Base-by-base conservation (phyloP, 768 basidiomycete genomes). In the Gymnopilus dilepis region DNA sequence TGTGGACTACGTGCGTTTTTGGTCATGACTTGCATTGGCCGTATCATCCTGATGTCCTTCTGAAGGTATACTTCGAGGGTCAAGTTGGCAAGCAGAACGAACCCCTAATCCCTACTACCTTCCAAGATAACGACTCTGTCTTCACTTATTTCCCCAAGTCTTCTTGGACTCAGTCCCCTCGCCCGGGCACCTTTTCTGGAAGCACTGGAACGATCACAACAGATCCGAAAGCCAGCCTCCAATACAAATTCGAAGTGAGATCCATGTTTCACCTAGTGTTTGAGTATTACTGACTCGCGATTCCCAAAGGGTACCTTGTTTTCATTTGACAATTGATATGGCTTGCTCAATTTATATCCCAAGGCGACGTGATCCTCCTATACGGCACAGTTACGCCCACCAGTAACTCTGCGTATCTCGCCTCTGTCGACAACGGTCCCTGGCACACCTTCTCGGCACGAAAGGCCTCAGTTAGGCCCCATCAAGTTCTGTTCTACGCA, bases 181-280 rank as follows among this genome's bases (percentile, higher is more conserved):
- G 69, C 24, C 42, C 79, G 1, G 79, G 78, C 30, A 67, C 76
- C 17, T 83, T 80, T 63, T 74, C 68, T 9, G 81, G 79, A 7
- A 76, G 78, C 51, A 77, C 79, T 34, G 82, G 78, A 60, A 82
- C 80, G 82, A 66, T 74, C 38, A 79, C 80, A 6, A 62, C 69
- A 13, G 66, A 68, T n/a, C 67, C 70, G 4, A 64, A 66, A 7
- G 77, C 79, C 9, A 73, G 60, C 3, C 70, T 77, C 13, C 66
- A 69, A 4, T 78, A 77, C 55, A 76, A 73, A 12, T 83, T 83
- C 52, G 60, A 70, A 72, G 81, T 82, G 60, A 21, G 78, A 56
- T 45, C 7, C 15, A n/a, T 24, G 38, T 26, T 54, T 4, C 38
- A 17, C 26, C 40, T 15, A 7, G 21, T 2, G 15, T 2, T 31